Evolutionary conservation across 2,329 filamentous ascomycete species (phyloP).

Genomic region (Epichloe sylvatica): DNA sequence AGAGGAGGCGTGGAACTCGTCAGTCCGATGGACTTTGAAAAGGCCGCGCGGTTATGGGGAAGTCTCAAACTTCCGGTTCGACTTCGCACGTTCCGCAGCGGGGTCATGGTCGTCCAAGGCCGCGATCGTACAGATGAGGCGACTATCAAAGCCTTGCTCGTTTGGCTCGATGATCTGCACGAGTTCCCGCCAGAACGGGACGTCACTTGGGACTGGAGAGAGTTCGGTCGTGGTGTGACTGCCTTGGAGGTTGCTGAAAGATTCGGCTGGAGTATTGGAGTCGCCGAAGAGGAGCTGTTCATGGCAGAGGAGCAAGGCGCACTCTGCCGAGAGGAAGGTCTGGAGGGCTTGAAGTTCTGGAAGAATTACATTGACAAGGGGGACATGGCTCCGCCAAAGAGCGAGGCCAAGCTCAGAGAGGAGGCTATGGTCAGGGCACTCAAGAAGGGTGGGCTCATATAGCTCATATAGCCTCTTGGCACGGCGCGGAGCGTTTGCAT

Average conservation of each 20-base stretch:
- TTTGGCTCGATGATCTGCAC: conserved; percentile 66
- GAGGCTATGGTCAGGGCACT: conserved; percentile 31
- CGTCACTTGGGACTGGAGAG: conserved; percentile 58
- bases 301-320: conserved; percentile 90
- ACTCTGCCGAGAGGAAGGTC: conserved; percentile 78
- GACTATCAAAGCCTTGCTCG: conserved; percentile 61
- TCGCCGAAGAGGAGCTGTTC: conserved; percentile 86
- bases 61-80: conserved; percentile 74
- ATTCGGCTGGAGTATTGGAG: conserved; percentile 95
- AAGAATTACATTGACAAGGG: conserved; percentile 53
- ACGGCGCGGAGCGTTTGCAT: neutral
- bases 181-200: conserved; percentile 49
- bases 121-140: conserved; percentile 81
- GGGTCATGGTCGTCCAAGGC: conserved; percentile 85
- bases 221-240: conserved; percentile 74
- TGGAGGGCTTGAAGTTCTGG: conserved; percentile 90
- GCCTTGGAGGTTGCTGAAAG: conserved; percentile 77
- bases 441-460: conserved; percentile 27
- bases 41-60: conserved; percentile 79
- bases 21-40: conserved; percentile 81
- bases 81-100: conserved; percentile 78
- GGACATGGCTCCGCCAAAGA: conserved; percentile 19
- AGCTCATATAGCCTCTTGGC: neutral
- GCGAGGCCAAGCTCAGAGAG: conserved; percentile 18
- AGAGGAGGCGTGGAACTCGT: conserved; percentile 89